Evolutionary conservation across 2,329 filamentous ascomycete species (phyloP).

Genomic region (Aspergillus sp.): DNA sequence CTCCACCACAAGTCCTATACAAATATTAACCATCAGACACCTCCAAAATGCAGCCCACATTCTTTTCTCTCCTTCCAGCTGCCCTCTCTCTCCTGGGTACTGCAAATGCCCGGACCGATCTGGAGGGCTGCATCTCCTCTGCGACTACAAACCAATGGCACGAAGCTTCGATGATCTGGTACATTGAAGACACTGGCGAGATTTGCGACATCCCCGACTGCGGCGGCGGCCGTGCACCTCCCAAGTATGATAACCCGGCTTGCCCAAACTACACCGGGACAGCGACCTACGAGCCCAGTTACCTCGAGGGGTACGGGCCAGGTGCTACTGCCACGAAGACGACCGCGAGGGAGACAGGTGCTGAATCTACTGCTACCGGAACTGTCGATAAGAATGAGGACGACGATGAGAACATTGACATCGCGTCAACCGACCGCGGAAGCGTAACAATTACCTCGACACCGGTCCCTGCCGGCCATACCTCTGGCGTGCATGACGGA

Average conservation of each 20-base stretch:
- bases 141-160: constrained; percentile 26
- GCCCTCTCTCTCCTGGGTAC: background rate
- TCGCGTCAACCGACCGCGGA: background rate
- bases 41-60: background rate
- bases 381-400: background rate
- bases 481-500: background rate
- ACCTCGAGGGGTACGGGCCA: constrained; percentile 2
- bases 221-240: constrained; percentile 65
- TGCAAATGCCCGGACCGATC: constrained; percentile 23
- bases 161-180: constrained; percentile 47
- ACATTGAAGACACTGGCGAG: constrained; percentile 63
- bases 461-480: background rate
- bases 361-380: background rate
- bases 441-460: background rate
- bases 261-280: constrained; percentile 43
- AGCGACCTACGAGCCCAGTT: constrained; percentile 10
- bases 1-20: background rate
- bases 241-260: constrained; percentile 63
- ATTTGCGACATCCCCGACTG: constrained; percentile 66
- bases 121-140: constrained; percentile 27
- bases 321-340: background rate
- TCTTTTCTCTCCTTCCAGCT: background rate
- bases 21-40: background rate
- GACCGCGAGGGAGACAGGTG: background rate
- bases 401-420: background rate